phyloP scores from a whole-genome alignment of 2,329 filamentous ascomycete genomes.

The Paracoccidioides lutzii region DNA sequence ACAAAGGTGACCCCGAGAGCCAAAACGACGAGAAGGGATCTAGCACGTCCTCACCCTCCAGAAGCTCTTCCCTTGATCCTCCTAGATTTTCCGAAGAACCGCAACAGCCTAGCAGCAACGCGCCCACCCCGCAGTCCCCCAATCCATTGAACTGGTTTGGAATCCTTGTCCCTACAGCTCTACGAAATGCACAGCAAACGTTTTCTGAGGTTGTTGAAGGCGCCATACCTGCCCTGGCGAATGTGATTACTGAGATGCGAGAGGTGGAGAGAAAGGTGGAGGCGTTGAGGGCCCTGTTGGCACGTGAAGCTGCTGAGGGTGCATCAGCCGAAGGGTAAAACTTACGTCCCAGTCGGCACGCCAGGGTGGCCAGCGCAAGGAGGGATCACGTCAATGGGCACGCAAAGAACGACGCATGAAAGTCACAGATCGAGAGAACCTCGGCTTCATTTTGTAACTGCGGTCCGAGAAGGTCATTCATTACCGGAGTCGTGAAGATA shows the following conservation, averaged over 20 bases:
- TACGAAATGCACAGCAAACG: conserved; percentile 32
- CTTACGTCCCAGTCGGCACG: background rate
- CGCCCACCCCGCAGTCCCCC: conserved; percentile 13
- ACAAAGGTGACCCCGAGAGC: background rate
- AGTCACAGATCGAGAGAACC: no score
- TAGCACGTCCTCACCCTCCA: background rate
- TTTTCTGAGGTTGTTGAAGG: conserved; percentile 30
- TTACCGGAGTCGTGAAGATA: no score
- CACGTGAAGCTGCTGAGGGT: background rate
- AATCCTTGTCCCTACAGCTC: conserved; percentile 32
- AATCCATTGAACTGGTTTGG: conserved; percentile 39
- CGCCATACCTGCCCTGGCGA: conserved; percentile 26
- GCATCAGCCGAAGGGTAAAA: background rate
- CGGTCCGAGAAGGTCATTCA: no score
- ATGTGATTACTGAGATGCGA: conserved; percentile 28
- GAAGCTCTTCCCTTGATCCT: background rate
- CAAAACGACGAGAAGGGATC: background rate
- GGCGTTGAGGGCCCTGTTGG: conserved; percentile 12
- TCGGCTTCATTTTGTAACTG: no score
- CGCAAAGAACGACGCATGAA: no score
- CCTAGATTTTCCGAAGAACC: no score
- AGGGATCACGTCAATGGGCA: no score
- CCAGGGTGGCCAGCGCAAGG: no score
- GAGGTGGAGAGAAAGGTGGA: conserved; percentile 28
- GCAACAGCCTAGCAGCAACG: background rate